These are phyloP conservation scores for Aspergillus sojae DNA, from an alignment of 2,329 filamentous ascomycete genomes.

Conservation along the genomic window DNA sequence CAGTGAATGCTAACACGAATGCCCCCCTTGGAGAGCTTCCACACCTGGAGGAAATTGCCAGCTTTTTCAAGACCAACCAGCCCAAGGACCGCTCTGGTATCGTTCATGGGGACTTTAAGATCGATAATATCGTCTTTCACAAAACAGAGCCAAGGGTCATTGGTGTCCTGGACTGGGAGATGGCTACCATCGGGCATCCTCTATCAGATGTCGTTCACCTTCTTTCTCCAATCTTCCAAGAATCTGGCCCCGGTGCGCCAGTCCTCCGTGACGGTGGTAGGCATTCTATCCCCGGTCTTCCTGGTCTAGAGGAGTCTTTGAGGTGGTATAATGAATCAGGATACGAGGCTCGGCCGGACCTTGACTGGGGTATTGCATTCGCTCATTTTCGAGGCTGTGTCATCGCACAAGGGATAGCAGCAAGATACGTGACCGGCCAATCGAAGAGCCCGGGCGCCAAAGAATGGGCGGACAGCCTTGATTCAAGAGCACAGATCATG, in stretches of 20 bases:
- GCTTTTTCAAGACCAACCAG: constrained; percentile 1
- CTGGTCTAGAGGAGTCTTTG: background rate
- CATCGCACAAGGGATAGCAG: background rate
- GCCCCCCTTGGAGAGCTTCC: background rate
- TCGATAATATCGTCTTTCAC: constrained; percentile 11
- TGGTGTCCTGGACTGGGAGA: constrained; percentile 9
- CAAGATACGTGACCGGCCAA: background rate
- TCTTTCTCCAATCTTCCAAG: background rate
- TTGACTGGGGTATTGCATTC: background rate
- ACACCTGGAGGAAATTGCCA: background rate
- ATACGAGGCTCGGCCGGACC: background rate
- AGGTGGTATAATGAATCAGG: background rate
- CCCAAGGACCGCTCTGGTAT: constrained; percentile 1
- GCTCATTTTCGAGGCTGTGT: background rate
- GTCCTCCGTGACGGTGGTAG: background rate
- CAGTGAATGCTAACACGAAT: background rate
- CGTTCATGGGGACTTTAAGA: constrained; percentile 14
- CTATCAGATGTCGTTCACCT: constrained; percentile 1
- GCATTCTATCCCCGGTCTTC: background rate
- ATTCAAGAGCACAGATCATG: background rate
- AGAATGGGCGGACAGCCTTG: background rate
- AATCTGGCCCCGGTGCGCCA: background rate
- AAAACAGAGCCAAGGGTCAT: constrained; percentile 8
- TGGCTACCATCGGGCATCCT: constrained; percentile 8
- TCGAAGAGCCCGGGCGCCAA: background rate